Evolutionary conservation across 768 basidiomycete species (phyloP).

Genomic region (Macrocybe gigantea): DNA sequence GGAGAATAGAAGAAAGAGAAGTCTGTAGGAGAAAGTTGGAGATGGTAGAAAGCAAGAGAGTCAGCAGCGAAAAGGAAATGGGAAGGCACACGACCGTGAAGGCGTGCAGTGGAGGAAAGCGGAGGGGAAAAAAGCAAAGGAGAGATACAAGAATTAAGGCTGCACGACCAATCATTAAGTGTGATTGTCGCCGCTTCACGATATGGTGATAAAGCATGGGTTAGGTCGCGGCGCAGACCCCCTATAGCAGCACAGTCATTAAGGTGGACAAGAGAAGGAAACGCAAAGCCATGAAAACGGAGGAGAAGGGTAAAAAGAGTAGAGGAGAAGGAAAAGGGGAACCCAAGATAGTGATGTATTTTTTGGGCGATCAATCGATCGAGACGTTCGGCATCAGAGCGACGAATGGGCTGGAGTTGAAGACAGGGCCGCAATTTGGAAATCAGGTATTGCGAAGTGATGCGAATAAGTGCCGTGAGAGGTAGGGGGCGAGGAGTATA

Average conservation of each 20-base stretch:
- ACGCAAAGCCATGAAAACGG: neutral
- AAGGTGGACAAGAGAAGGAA: neutral
- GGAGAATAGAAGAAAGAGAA: neutral
- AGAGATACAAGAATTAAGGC: neutral
- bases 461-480: neutral
- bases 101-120: neutral
- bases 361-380: neutral
- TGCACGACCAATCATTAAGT: neutral
- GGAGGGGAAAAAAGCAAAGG: neutral
- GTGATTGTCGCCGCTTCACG: neutral
- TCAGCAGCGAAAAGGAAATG: neutral
- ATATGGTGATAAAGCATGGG: neutral
- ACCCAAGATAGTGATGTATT: neutral
- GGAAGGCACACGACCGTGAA: neutral
- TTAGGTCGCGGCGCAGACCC: neutral
- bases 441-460: neutral
- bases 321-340: neutral
- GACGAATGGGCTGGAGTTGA: neutral
- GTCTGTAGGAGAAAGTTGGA: neutral
- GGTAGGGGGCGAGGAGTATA: neutral
- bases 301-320: neutral
- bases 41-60: neutral
- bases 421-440: conserved; percentile 1
- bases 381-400: neutral
- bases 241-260: neutral